Evolutionary conservation across 306 rosid genomes (phyloP), one percentile per base, ranked within the genome.

Genomic region (Citrullus colocynthis): DNA sequence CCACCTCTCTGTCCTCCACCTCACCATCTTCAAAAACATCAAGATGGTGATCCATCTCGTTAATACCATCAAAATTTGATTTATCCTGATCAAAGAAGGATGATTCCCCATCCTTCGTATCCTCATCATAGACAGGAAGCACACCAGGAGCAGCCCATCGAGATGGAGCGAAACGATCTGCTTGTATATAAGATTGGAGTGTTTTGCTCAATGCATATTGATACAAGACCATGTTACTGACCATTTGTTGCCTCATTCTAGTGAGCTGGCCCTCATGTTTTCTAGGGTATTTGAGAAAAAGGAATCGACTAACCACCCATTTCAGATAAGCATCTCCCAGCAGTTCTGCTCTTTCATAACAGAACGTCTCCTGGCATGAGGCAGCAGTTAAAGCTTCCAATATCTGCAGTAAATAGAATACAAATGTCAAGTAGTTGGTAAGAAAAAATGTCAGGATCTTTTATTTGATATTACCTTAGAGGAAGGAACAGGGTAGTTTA

Each of bases 141-240:
- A 95, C 99, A 85, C 99, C 99, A 48, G 99, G 99, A 81, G 99
- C 96, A 77, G 97, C 97, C 99, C 99, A 95, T 81, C 97, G 86
- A 74, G 97, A 92, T 63, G 97, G 97, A 78, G 99, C 95, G 80
- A 92, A 95, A 79, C 99, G 96, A 78, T 95, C 99, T 75, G 99
- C 97, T 86, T 92, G 99, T 75, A 95, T 92, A 82, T 89, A 95
- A 70, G 97, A 95, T 83, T 95, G 99, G 78, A 95, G 97, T 59
- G 92, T 93, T 83, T 89, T 92, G 74, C 82, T 78, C 84, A 95
- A 81, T 52, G 99, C 99, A 84, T 82, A 89, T 69, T 89, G 97
- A 85, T 92, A 95, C 48, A 95, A 85, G 72, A 95, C 87, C 97
- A 95, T 88, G 89, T 95, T 95, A 82, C 99, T 95, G 79, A 95